Conservation (phyloP, 257 asterid genomes). For the Fraxinus cuspidata region DNA sequence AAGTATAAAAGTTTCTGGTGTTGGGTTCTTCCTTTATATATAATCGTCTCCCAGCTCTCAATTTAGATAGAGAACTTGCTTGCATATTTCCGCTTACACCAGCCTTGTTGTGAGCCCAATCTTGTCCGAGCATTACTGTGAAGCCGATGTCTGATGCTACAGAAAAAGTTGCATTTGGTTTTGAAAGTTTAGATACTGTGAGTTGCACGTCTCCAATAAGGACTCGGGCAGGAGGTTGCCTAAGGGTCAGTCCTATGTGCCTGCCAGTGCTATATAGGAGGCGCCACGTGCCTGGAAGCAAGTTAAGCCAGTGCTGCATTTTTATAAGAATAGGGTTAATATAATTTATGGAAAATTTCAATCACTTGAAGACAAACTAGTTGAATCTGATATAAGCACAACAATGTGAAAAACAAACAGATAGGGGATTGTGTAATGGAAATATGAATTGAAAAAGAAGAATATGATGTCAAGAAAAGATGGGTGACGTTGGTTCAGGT, state of each 20-base stretch:
- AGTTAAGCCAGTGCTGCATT: conserved; percentile 77
- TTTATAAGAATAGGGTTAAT: background rate
- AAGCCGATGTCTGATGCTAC: conserved; percentile 61
- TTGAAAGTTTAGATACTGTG: conserved; percentile 51
- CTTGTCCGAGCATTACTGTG: conserved; percentile 52
- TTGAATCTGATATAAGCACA: background rate
- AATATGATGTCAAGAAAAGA: background rate
- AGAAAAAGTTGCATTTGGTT: conserved; percentile 58
- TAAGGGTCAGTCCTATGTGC: conserved; percentile 83
- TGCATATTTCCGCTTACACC: conserved; percentile 66
- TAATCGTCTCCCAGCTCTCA: conserved; percentile 82
- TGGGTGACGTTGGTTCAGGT: background rate
- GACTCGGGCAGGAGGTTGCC: conserved; percentile 71
- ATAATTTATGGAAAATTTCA: background rate
- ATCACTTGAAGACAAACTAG: background rate
- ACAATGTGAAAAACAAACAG: background rate
- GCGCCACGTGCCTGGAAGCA: conserved; percentile 95
- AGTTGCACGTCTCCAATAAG: conserved; percentile 74
- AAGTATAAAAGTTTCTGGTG: conserved; percentile 30
- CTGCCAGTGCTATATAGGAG: conserved; percentile 84
- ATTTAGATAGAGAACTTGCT: conserved; percentile 47
- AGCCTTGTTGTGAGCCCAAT: conserved; percentile 83
- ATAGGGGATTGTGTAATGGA: background rate
- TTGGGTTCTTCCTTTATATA: conserved; percentile 59
- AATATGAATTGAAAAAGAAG: background rate